phyloP scores from a whole-genome alignment of 306 rosid genomes.

The Hippophae tibetana region DNA sequence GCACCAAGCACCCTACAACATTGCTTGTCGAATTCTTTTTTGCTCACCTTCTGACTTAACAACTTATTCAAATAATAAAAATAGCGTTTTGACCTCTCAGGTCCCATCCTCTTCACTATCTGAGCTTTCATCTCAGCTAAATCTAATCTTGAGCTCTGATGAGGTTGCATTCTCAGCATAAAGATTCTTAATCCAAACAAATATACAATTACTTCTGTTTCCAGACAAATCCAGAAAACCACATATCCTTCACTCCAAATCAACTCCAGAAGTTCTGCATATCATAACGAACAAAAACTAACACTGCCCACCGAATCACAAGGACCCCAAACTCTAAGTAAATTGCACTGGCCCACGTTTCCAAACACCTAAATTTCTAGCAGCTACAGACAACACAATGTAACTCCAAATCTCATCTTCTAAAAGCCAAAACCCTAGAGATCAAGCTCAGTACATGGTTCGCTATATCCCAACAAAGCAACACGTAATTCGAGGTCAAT shows the following conservation, averaged over 20 bases:
- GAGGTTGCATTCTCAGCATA: constrained; percentile 60
- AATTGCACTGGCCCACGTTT: constrained; percentile 21
- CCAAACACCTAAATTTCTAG: constrained; percentile 35
- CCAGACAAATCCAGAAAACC: constrained; percentile 47
- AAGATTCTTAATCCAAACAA: background rate
- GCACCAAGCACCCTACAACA: constrained; percentile 73
- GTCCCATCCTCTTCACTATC: constrained; percentile 75
- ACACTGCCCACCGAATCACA: constrained; percentile 23
- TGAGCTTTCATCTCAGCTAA: constrained; percentile 78
- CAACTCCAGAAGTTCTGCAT: constrained; percentile 24
- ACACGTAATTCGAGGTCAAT: constrained; percentile 26
- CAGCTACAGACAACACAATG: constrained; percentile 38
- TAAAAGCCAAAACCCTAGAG: constrained; percentile 74
- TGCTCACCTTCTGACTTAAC: constrained; percentile 79
- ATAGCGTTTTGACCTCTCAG: constrained; percentile 64
- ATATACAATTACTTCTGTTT: constrained; percentile 36
- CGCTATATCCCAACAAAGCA: constrained; percentile 27
- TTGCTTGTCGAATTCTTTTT: constrained; percentile 65
- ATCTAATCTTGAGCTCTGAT: constrained; percentile 79
- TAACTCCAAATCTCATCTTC: constrained; percentile 60
- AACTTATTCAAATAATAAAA: constrained; percentile 62
- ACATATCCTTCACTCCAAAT: constrained; percentile 34
- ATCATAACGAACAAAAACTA: constrained; percentile 21
- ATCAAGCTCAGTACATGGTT: constrained; percentile 41
- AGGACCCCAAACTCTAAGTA: constrained; percentile 33